Evolutionary conservation across 2,329 filamentous ascomycete genomes (phyloP).

Genomic region (Penicillium sp.): DNA sequence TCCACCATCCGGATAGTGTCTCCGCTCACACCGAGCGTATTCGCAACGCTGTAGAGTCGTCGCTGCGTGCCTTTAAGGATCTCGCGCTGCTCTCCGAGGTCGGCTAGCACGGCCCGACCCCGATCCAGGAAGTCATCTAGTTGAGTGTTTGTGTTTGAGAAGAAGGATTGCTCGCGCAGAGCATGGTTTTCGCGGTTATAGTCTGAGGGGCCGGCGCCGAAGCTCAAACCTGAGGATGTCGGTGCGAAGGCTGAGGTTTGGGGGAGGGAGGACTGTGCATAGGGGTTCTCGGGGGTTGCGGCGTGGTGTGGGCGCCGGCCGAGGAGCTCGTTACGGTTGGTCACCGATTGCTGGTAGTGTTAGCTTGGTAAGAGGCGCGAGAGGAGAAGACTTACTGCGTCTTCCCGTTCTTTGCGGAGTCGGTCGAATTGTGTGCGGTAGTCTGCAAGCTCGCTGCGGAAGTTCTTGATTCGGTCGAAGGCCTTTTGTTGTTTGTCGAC

Average conservation of each 20-base stretch:
- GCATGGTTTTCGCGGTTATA: conserved; percentile 77
- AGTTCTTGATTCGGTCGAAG: conserved; percentile 78
- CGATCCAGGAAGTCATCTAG: conserved; percentile 93
- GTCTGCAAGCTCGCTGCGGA: conserved; percentile 77
- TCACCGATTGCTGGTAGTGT: conserved; percentile 53
- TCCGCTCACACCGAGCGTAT: conserved; percentile 87
- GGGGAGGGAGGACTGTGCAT: conserved; percentile 62
- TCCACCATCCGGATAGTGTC: conserved; percentile 98
- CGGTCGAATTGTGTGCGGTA: conserved; percentile 77
- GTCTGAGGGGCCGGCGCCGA: conserved; percentile 53
- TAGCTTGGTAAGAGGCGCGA: neutral
- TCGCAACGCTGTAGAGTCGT: conserved; percentile 86
- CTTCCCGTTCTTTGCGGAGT: conserved; percentile 75
- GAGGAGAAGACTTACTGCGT: conserved; percentile 54
- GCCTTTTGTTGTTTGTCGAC: conserved; percentile 91
- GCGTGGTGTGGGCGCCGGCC: conserved; percentile 78
- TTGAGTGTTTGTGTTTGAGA: conserved; percentile 75
- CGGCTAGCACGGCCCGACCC: conserved; percentile 84
- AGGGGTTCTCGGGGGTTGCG: conserved; percentile 89
- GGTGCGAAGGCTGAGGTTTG: conserved; percentile 45
- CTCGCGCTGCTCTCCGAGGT: conserved; percentile 85
- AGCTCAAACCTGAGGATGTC: conserved; percentile 42
- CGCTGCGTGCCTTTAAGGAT: conserved; percentile 94
- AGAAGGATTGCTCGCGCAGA: conserved; percentile 85
- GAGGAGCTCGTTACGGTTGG: conserved; percentile 79